phyloP scores from a whole-genome alignment of 805 yeast genomes.

The Saccharomycopsis synnaedendra region DNA sequence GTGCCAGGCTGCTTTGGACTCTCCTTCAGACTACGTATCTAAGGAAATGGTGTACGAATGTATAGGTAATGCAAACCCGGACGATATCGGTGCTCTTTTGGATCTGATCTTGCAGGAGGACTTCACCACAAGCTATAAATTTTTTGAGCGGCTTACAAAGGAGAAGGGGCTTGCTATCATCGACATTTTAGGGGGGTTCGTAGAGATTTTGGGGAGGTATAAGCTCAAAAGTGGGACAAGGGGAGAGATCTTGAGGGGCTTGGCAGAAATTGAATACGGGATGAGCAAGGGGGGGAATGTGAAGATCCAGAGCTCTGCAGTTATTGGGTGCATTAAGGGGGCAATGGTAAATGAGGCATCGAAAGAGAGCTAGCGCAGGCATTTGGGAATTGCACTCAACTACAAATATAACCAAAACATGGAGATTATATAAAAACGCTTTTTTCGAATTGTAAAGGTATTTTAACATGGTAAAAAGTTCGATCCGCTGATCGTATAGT shows the following conservation, averaged over 20 bases:
- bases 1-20: conserved; percentile 65
- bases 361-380: neutral
- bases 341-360: conserved; percentile 35
- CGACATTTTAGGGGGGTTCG: conserved; percentile 70
- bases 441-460: neutral
- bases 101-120: conserved; percentile 76
- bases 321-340: conserved; percentile 72
- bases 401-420: no score
- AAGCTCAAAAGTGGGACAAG: conserved; percentile 56
- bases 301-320: conserved; percentile 79
- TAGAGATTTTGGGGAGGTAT: conserved; percentile 55
- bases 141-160: conserved; percentile 54
- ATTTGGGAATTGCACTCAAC: no score
- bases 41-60: conserved; percentile 81
- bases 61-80: conserved; percentile 91
- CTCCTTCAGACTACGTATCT: conserved; percentile 42
- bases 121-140: conserved; percentile 67
- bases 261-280: conserved; percentile 85
- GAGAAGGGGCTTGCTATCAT: conserved; percentile 81
- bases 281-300: conserved; percentile 90
- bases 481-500: no score
- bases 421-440: no score
- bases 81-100: conserved; percentile 64
- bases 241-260: conserved; percentile 50
- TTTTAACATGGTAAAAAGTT: neutral